Evolutionary conservation across 176 grass and related monocot species (phyloP), one percentile per base, ranked within the genome.

Genomic region (Eragrostis nindensis): DNA sequence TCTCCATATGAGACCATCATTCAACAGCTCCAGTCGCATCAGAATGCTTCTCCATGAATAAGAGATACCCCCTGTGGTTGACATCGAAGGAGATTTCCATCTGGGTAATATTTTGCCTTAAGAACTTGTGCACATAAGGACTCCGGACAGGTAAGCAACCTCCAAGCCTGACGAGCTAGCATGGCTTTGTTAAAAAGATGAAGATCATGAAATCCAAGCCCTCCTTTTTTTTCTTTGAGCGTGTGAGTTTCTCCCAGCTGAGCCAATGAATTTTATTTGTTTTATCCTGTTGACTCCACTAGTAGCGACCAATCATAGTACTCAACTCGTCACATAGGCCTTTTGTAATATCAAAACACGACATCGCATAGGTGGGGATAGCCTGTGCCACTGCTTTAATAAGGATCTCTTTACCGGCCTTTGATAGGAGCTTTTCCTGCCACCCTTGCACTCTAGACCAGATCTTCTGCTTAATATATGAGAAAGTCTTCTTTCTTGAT

Each of bases 281-380:
- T 7, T 55, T 1, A 55, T 21, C 7, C 2, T 55, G 53, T 55
- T 55, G 1, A 6, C 53, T n/a, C 19, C 53, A n/a, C 18, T 7
- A n/a, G 7, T 8, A n/a, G 0, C 19, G 0, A 0, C 6, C 19
- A n/a, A 8, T 8, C 5, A n/a, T 7, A 1, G 19, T 9, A 8
- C 19, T n/a, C 1, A 55, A n/a, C 1, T 55, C 19, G n/a, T 55
- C 53, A 55, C 53, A 55, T 8, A 55, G 2, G 8, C 0, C n/a
- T 1, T 55, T 55, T 2, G 53, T 55, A 1, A 55, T 1, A 8
- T 55, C 49, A 18, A 52, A 52, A 18, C 49, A 52, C 3, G 49
- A 52, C 49, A 52, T 52, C 4, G 49, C 16, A 18, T 52, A 18
- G 1, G 49, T 18, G 1, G 49, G 4, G 0, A 52, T 52, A 0